Conservation (phyloP, 805 yeast species). For the Metschnikowia orientalis region DNA sequence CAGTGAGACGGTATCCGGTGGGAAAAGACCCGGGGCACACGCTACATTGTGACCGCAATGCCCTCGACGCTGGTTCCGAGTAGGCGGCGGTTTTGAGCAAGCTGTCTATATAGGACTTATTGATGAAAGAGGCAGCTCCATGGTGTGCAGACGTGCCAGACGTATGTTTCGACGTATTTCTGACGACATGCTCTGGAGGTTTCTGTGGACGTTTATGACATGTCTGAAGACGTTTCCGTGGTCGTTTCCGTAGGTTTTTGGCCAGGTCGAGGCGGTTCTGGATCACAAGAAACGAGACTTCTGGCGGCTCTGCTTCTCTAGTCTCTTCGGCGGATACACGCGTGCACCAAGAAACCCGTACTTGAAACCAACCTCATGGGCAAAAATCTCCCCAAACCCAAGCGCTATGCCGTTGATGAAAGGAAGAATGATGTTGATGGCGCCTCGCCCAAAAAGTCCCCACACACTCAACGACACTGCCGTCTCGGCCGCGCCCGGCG, state of each 20-base stretch:
- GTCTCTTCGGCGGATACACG: conserved; percentile 42
- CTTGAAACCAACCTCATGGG: conserved; percentile 84
- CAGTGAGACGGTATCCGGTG: conserved; percentile 53
- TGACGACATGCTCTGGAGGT: no score
- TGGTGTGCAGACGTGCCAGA: no score
- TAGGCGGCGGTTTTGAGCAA: neutral
- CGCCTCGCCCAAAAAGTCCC: conserved; percentile 44
- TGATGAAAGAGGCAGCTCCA: no score
- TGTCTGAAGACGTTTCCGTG: no score
- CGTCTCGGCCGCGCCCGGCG: no score
- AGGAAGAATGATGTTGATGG: conserved; percentile 78
- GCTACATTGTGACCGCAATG: conserved; percentile 41
- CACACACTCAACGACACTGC: conserved; percentile 27
- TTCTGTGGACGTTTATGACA: no score
- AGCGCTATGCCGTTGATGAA: conserved; percentile 92
- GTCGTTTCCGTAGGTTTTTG: no score
- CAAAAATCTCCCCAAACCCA: conserved; percentile 92
- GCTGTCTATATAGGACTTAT: neutral
- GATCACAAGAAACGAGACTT: conserved; percentile 14
- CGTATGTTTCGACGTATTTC: no score
- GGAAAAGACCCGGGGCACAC: conserved; percentile 51
- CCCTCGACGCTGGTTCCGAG: conserved; percentile 1
- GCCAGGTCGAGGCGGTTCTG: neutral
- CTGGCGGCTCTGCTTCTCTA: conserved; percentile 20
- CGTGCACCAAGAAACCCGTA: conserved; percentile 73